Evolutionary conservation across 2,329 filamentous ascomycete species (phyloP).

Genomic region (Leptoxyphium fumago): DNA sequence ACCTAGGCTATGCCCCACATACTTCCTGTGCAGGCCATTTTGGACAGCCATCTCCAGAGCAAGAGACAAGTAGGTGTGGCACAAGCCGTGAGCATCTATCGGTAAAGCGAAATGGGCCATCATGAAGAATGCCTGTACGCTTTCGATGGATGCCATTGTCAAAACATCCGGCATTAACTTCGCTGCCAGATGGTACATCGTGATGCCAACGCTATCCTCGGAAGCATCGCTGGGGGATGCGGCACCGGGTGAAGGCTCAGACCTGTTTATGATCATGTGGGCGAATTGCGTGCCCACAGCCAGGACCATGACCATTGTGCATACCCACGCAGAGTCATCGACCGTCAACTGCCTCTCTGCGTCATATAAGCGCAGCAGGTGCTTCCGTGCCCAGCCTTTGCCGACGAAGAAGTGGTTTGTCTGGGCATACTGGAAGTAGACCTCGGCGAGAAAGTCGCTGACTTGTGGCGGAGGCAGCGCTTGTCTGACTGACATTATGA

Average conservation of each 20-base stretch:
- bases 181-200: constrained; percentile 42
- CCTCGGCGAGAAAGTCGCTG: constrained; percentile 28
- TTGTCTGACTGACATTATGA: constrained; percentile 23
- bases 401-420: constrained; percentile 31
- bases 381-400: constrained; percentile 26
- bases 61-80: constrained; percentile 42
- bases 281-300: background rate
- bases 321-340: constrained; percentile 26
- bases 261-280: background rate
- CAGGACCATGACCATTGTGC: constrained; percentile 9
- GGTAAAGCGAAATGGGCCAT: constrained; percentile 42
- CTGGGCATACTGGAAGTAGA: constrained; percentile 29
- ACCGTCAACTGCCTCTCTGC: constrained; percentile 21
- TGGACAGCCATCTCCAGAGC: constrained; percentile 44
- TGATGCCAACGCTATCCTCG: constrained; percentile 36
- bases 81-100: constrained; percentile 40
- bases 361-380: constrained; percentile 24
- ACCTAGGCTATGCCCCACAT: constrained; percentile 25
- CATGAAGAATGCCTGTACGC: constrained; percentile 42
- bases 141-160: constrained; percentile 38
- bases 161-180: constrained; percentile 43
- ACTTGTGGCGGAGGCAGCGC: constrained; percentile 30
- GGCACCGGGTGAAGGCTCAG: constrained; percentile 15
- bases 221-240: constrained; percentile 27
- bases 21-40: constrained; percentile 43